Conservation (phyloP, 2,329 filamentous ascomycete species). For the Colletotrichum karsti region DNA sequence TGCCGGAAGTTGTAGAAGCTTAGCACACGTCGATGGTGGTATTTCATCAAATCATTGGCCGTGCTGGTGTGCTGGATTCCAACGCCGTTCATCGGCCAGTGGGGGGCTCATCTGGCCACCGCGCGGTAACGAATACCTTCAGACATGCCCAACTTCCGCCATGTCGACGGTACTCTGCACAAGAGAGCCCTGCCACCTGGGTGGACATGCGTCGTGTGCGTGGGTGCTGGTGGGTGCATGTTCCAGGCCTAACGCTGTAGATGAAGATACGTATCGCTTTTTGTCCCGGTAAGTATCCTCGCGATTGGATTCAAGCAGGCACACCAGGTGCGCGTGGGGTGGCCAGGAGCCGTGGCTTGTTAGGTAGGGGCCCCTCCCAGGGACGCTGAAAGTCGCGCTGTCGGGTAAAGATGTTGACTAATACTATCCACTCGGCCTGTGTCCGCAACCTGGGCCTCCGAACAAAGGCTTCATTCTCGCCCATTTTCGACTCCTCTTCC, state of each 20-base stretch:
- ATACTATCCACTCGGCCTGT: slow-evolving; percentile 26
- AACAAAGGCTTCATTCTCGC: slow-evolving; percentile 30
- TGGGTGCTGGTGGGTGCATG: slow-evolving; percentile 8
- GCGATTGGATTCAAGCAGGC: background rate
- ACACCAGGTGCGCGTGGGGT: slow-evolving; percentile 15
- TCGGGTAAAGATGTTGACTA: slow-evolving; percentile 30
- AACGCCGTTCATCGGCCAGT: slow-evolving; percentile 9
- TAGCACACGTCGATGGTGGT: background rate
- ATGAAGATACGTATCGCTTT: background rate
- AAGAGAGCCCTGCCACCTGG: background rate
- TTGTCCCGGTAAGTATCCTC: too few species aligned
- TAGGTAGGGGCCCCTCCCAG: slow-evolving; percentile 10
- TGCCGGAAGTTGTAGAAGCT: slow-evolving; percentile 13
- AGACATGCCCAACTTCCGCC: background rate
- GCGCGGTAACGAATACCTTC: background rate
- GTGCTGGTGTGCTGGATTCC: background rate
- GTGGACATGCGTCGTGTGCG: background rate
- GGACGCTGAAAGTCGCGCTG: slow-evolving; percentile 19
- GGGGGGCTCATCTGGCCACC: background rate
- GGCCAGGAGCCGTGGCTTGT: background rate
- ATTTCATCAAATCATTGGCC: background rate
- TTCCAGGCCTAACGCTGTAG: background rate
- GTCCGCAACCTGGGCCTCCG: slow-evolving; percentile 20
- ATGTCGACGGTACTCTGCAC: background rate
- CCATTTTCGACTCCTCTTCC: slow-evolving; percentile 27